Percentiles rank a stretch among this genome's conserved stretches.
Conservation (phyloP, 768 basidiomycete species). For the Lactifluus hygrophoroides region DNA sequence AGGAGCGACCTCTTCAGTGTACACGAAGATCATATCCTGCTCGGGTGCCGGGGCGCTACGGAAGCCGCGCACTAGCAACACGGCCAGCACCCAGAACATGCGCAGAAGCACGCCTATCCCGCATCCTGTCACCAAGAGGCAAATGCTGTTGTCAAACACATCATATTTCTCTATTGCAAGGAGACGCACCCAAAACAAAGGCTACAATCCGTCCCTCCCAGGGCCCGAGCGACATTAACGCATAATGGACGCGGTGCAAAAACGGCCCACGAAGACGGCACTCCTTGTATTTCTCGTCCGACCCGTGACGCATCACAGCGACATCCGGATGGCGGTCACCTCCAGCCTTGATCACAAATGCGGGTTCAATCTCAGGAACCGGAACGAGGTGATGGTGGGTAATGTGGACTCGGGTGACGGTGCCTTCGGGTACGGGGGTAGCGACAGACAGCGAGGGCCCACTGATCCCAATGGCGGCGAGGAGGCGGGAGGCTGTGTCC, state of each 20-base stretch:
- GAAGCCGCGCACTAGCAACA: constrained; percentile 53
- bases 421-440: neutral
- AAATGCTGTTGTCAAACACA: neutral
- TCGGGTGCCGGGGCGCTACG: constrained; percentile 33
- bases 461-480: constrained; percentile 10
- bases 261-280: constrained; percentile 19
- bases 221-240: constrained; percentile 60
- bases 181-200: constrained; percentile 64
- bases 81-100: constrained; percentile 67
- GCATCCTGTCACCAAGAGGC: constrained; percentile 49
- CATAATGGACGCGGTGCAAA: constrained; percentile 45
- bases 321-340: neutral
- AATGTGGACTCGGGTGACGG: constrained; percentile 1
- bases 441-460: neutral
- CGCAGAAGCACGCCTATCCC: constrained; percentile 75
- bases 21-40: constrained; percentile 7
- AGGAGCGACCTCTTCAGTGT: constrained; percentile 10
- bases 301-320: neutral
- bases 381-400: neutral
- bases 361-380: neutral
- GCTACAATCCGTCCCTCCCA: constrained; percentile 82
- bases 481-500: constrained; percentile 5
- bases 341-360: neutral
- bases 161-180: neutral
- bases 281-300: constrained; percentile 25